A percentile compares a stretch with the other conserved stretches of the same genome.
These are phyloP conservation scores for peach (Prunus persica) DNA, from an alignment of 306 rosid species.

Conservation along the genomic window DNA sequence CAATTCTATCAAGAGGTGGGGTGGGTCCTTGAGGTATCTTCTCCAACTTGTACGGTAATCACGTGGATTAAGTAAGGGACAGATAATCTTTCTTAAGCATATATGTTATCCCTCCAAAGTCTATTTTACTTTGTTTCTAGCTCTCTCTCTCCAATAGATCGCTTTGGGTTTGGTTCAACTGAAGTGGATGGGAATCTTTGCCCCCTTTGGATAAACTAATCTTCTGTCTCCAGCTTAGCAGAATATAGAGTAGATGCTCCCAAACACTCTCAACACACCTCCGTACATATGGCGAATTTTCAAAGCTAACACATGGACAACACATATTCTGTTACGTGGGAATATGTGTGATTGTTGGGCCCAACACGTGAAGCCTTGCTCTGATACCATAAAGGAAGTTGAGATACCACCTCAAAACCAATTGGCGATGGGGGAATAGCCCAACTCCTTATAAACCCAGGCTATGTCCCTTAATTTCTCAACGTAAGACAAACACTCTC, in stretches of 20 bases:
- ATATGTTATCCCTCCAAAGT: background rate
- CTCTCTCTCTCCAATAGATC: background rate
- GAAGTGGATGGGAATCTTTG: background rate
- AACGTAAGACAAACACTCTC: too few species aligned
- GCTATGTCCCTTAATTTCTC: too few species aligned
- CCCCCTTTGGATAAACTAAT: background rate
- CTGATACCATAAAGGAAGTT: too few species aligned
- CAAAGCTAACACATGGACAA: too few species aligned
- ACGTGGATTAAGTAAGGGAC: background rate
- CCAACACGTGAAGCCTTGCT: too few species aligned
- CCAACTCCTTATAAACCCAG: too few species aligned
- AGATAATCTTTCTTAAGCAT: background rate
- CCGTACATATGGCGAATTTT: too few species aligned
- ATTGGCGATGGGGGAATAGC: too few species aligned
- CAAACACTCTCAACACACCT: background rate
- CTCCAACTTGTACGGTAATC: background rate
- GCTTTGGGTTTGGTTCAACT: background rate
- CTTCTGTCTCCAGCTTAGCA: constrained; percentile 6
- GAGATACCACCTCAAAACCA: too few species aligned
- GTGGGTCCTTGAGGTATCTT: constrained; percentile 7
- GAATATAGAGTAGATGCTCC: background rate
- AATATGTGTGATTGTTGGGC: too few species aligned
- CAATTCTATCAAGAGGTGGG: background rate
- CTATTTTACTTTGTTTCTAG: background rate
- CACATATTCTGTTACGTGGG: too few species aligned